phyloP scores from a whole-genome alignment of 2,329 filamentous ascomycete species.

The Stromatinia cepivora region DNA sequence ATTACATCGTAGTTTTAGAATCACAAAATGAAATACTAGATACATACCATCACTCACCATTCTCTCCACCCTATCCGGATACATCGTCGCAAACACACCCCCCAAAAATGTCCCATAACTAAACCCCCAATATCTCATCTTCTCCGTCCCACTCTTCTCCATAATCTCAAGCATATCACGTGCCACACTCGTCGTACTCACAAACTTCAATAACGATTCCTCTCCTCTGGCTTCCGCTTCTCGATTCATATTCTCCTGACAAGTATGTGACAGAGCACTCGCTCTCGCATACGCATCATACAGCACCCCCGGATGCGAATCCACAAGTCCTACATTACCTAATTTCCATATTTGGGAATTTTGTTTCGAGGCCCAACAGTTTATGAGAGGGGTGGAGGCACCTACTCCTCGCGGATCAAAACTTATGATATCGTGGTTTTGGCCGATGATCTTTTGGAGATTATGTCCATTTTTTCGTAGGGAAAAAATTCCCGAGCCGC shows the following conservation, averaged over 20 bases:
- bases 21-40: too few species aligned
- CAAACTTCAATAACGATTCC: conserved; percentile 20
- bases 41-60: conserved; percentile 41
- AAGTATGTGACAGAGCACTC: conserved; percentile 47
- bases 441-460: conserved; percentile 47
- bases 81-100: conserved; percentile 48
- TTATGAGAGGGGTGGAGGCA: conserved; percentile 49
- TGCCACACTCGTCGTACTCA: conserved; percentile 39
- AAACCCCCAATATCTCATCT: conserved; percentile 52
- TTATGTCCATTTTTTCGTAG: conserved; percentile 35
- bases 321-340: conserved; percentile 47
- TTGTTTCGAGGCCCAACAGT: conserved; percentile 50
- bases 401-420: conserved; percentile 54
- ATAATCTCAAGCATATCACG: conserved; percentile 42
- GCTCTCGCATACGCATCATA: conserved; percentile 51
- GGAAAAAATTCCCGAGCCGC: conserved; percentile 47
- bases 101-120: conserved; percentile 51
- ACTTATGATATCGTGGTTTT: conserved; percentile 52
- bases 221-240: conserved; percentile 13
- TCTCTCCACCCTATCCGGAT: conserved; percentile 45
- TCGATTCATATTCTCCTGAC: conserved; percentile 26
- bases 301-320: conserved; percentile 49
- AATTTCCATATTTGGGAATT: conserved; percentile 49
- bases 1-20: too few species aligned
- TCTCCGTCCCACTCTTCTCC: conserved; percentile 36